A percentile compares a stretch with the other conserved stretches of the same genome.
These are phyloP conservation scores for Cutaneotrichosporon curvatum DNA, from an alignment of 1,284 basidiomycete species.

Conservation along the genomic window DNA sequence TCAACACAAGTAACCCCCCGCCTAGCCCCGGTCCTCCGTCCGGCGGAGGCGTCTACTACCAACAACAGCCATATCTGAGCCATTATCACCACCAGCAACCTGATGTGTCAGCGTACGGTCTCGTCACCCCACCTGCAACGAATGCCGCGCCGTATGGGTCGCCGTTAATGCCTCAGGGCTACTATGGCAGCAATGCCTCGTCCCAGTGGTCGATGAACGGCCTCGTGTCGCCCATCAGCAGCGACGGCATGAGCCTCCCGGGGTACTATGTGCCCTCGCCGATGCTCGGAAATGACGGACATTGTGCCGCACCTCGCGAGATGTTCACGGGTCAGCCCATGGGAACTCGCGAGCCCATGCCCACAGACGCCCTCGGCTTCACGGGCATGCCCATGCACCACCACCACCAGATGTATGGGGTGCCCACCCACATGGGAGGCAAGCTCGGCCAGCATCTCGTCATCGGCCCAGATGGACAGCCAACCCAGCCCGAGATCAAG, in stretches of 20 bases:
- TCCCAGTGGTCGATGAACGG: slow-evolving; percentile 12
- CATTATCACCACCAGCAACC: slow-evolving; percentile 6
- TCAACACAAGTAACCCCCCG: background rate
- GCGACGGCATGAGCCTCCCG: background rate
- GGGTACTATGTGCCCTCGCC: slow-evolving; percentile 10
- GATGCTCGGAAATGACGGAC: slow-evolving; percentile 5
- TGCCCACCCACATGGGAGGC: slow-evolving; percentile 8
- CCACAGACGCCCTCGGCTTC: slow-evolving; percentile 6
- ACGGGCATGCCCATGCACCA: slow-evolving; percentile 2
- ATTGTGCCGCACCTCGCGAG: slow-evolving; percentile 6
- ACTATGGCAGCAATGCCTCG: slow-evolving; percentile 4
- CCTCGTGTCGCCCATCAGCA: slow-evolving; percentile 6
- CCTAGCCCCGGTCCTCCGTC: background rate
- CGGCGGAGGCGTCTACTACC: background rate
- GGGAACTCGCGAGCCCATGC: background rate
- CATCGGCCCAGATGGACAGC: slow-evolving; percentile 16
- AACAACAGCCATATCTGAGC: background rate
- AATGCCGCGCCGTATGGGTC: slow-evolving; percentile 13
- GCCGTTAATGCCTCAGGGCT: slow-evolving; percentile 7
- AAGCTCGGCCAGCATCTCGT: slow-evolving; percentile 12
- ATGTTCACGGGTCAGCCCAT: slow-evolving; percentile 6
- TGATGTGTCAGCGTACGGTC: slow-evolving; percentile 8
- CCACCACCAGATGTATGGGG: slow-evolving; percentile 4
- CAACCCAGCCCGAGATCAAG: slow-evolving; percentile 16
- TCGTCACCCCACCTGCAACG: slow-evolving; percentile 14